phyloP scores from a whole-genome alignment of 2,329 filamentous ascomycete genomes.

The Aspergillus ochraceoroseus region DNA sequence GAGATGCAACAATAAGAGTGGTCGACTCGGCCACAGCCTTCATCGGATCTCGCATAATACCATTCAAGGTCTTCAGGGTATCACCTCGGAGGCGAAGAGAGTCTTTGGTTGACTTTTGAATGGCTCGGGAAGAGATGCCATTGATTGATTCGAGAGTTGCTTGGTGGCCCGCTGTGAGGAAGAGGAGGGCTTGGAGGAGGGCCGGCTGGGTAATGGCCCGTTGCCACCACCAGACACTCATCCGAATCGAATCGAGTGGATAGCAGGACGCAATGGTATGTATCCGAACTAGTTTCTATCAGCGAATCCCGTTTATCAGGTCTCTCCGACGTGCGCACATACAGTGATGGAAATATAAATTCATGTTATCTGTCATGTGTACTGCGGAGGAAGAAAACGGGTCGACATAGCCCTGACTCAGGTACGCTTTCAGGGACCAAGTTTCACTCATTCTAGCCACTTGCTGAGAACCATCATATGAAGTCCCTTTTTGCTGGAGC shows the following conservation, averaged over 20 bases:
- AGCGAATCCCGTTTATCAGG: no score
- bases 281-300: conserved; percentile 18
- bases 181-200: conserved; percentile 18
- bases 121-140: conserved; percentile 12
- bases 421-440: conserved; percentile 10
- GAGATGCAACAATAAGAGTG: conserved; percentile 17
- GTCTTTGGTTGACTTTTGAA: conserved; percentile 16
- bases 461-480: neutral
- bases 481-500: no score
- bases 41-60: conserved; percentile 15
- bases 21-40: conserved; percentile 17
- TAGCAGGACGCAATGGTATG: conserved; percentile 19
- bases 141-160: conserved; percentile 14
- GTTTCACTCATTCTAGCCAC: conserved; percentile 1
- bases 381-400: conserved; percentile 10
- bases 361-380: conserved; percentile 10
- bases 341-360: conserved; percentile 23
- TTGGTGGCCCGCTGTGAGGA: conserved; percentile 19
- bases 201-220: conserved; percentile 19
- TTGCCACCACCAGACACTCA: conserved; percentile 20
- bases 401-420: conserved; percentile 10
- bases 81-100: conserved; percentile 15
- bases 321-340: no score
- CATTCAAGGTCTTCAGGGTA: conserved; percentile 17
- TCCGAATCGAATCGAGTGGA: conserved; percentile 17